phyloP scores from a whole-genome alignment of 2,329 filamentous ascomycete genomes.

The Fusarium sp. region DNA sequence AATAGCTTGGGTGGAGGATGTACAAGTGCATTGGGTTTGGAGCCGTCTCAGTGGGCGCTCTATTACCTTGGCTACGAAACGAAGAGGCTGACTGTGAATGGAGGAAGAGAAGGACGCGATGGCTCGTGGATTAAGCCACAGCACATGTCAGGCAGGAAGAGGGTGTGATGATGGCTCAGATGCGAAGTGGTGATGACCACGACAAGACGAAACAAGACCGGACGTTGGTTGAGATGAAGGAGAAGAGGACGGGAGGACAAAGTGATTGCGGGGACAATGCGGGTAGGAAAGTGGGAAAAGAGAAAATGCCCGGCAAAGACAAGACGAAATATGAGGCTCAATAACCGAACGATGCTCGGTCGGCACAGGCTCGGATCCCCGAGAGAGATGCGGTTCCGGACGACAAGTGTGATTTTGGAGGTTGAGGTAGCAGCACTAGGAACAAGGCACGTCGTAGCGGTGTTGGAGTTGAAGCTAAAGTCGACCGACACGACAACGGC shows the following conservation, averaged over 20 bases:
- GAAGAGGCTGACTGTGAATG: neutral
- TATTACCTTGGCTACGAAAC: conserved; percentile 20
- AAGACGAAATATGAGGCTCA: conserved; percentile 14
- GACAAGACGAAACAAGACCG: neutral
- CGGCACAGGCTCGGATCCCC: conserved; percentile 33
- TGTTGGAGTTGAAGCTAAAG: conserved; percentile 2
- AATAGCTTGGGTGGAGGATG: neutral
- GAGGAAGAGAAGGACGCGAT: neutral
- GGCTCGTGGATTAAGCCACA: neutral
- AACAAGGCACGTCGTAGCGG: conserved; percentile 9
- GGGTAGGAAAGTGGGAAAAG: neutral
- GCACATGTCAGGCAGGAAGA: neutral
- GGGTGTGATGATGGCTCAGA: neutral
- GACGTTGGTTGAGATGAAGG: neutral
- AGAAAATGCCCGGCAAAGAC: conserved; percentile 2
- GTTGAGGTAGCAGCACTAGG: conserved; percentile 11
- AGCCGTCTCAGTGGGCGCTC: neutral
- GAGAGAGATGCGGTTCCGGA: conserved; percentile 20
- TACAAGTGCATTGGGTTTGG: conserved; percentile 6
- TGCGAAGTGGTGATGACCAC: neutral
- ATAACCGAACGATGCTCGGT: conserved; percentile 16
- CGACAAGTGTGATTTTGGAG: neutral
- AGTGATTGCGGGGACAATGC: neutral
- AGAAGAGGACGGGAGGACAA: neutral
- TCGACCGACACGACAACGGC: neutral